Base-by-base conservation (phyloP, 2,329 filamentous ascomycete genomes). In the Scedosporium dehoogii region DNA sequence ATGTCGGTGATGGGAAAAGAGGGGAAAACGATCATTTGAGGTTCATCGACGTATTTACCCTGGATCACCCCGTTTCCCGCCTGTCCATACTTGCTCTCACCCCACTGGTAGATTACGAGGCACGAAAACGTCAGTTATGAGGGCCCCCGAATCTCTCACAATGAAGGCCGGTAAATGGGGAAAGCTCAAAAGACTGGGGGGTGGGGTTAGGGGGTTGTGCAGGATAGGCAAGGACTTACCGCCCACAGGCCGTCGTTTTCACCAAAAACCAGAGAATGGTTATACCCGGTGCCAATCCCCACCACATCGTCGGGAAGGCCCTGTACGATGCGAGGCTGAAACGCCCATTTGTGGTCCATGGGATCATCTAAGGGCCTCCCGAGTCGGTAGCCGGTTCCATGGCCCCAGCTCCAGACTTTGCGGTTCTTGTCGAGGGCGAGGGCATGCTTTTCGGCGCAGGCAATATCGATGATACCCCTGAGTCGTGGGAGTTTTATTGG, bases 21-120 rank as follows among this genome's bases (percentile, higher is more conserved):
- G 4, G 82, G 73, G 25, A 94, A 83, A 29, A 86, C 73, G 14
- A 82, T 83, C 2, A 90, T 87, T 63, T 83, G 78, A 61, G 92
- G 79, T 64, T 86, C 79, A 16, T 83, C 81, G 63, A 82, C 81
- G 65, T 85, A 62, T 3, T 59, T 57, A 1, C 67, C 64, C 4
- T 66, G 65, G 1, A 44, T 58, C 16, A 33, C 7, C 5, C 5
- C 6, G 59, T 58, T 61, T 21, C 77, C 91, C 16, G 86, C 90
- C 7, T 87, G 88, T 74, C 88, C 89, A 73, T 89, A 96, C 75
- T 89, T 92, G 80, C 96, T 96, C 33, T 92, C 78, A 27, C 92
- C 91, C 51, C 51, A 55, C 51, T 55, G 16, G 33, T 38, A 38
- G 33, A 38, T 38, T 38, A 12, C 33, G 14, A 10, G 33, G 33